Conservation (phyloP, 2,329 filamentous ascomycete species). For the Fusarium illudens region DNA sequence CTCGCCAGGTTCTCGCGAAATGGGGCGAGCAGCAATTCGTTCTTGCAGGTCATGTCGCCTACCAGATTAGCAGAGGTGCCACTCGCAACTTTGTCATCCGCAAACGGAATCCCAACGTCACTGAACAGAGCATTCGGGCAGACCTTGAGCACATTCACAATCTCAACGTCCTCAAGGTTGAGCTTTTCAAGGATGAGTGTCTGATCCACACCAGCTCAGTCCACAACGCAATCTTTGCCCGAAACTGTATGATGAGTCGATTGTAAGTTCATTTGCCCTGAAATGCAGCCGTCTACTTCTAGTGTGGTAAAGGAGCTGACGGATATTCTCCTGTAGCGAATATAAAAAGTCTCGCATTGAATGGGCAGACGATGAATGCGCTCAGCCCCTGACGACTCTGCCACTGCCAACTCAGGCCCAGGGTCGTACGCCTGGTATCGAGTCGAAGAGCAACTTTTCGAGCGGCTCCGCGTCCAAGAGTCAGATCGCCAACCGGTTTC, state of each 20-base stretch:
- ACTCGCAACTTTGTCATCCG: conserved; percentile 78
- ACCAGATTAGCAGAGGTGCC: conserved; percentile 71
- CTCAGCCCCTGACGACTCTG: conserved; percentile 57
- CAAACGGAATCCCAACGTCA: conserved; percentile 65
- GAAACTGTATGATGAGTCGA: conserved; percentile 78
- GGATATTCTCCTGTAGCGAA: conserved; percentile 55
- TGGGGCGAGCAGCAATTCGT: conserved; percentile 78
- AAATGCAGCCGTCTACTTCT: background rate
- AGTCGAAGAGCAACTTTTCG: background rate
- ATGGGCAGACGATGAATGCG: conserved; percentile 78
- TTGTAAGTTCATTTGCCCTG: conserved; percentile 48
- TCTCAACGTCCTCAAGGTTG: conserved; percentile 72
- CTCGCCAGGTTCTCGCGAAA: conserved; percentile 66
- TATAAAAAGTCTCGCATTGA: conserved; percentile 78
- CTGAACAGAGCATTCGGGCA: conserved; percentile 70
- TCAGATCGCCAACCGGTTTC: conserved; percentile 67
- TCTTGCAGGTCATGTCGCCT: conserved; percentile 68
- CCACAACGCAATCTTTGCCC: conserved; percentile 76
- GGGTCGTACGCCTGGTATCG: background rate
- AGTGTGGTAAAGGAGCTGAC: conserved; percentile 25
- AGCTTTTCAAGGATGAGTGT: conserved; percentile 66
- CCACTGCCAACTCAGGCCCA: conserved; percentile 8
- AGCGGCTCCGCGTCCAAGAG: conserved; percentile 33
- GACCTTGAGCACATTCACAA: conserved; percentile 87
- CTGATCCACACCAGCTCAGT: conserved; percentile 81